Evolutionary conservation across 108 stramenopile genomes (phyloP), one percentile per base, ranked within the genome.

Genomic region (Discostella pseudostelligera): DNA sequence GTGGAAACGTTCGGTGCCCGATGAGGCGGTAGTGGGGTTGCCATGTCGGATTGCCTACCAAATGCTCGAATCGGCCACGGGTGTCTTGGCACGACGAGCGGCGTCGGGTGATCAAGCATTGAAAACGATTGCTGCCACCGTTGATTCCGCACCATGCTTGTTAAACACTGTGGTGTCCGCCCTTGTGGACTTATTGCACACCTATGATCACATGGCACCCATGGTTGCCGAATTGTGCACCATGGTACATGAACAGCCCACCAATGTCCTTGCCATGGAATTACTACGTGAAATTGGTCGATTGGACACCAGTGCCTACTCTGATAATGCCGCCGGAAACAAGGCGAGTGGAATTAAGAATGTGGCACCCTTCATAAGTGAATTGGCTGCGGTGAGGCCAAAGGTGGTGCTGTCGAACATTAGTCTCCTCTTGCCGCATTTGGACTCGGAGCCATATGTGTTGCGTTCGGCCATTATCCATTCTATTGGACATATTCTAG

Each of bases 31-130:
- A 13, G 80, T 90, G 21, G 54, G 69, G 8, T 56, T 92, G 13
- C 94, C 94, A 2, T 87, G 84, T 70, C 87, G 94, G 6, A 88
- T 90, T 50, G 85, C 89, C 8, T 95, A 90, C 70, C 83, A 86
- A 54, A 84, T 92, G 78, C 50, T 95, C 48, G 94, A 95, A 60
- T 82, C 80, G 56, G 69, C 83, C 17, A 84, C 84, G 14, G 84
- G 86, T 17, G 82, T 80, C 3, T 35, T 77, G 25, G 81, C 83
- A 17, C 84, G 87, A 9, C 89, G 87, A 49, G 80, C 87, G 8
- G 58, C 76, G 24, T 86, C 76, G 20, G 84, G 77, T 5, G 87
- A 87, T 67, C 71, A 50, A 3, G 88, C 94, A 11, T 46, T 92
- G 57, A 67, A 63, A 51, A 90, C 88, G 72, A 82, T 95, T 67